phyloP scores from a whole-genome alignment of 805 yeast species.

The Soucietia sequanensis region DNA sequence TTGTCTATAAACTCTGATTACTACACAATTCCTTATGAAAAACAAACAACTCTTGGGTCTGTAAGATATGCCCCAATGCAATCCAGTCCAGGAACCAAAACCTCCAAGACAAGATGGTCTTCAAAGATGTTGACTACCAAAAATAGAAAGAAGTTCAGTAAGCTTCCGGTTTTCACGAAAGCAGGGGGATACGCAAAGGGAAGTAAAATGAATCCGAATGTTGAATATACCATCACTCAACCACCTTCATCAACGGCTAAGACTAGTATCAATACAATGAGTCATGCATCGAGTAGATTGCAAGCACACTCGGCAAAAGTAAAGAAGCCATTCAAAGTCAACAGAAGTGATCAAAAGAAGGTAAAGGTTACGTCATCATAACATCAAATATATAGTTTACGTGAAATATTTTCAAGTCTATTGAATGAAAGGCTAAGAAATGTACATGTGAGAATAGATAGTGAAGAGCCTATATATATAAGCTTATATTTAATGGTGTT shows the following conservation, averaged over 20 bases:
- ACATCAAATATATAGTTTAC: too few species aligned
- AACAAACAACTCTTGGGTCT: slow-evolving; percentile 1
- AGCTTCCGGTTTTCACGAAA: not conserved
- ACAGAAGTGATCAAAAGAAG: too few species aligned
- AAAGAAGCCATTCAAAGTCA: too few species aligned
- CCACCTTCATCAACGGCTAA: not conserved
- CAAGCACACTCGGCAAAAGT: too few species aligned
- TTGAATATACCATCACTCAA: slow-evolving; percentile 1
- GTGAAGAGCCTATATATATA: too few species aligned
- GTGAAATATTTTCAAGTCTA: too few species aligned
- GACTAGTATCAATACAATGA: not conserved
- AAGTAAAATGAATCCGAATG: not conserved
- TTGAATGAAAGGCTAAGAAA: too few species aligned
- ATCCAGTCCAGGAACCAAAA: not conserved
- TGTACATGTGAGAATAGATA: too few species aligned
- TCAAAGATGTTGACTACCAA: slow-evolving; percentile 1
- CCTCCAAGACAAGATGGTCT: slow-evolving; percentile 3
- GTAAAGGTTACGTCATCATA: too few species aligned
- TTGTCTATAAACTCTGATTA: not conserved
- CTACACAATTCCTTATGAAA: slow-evolving; percentile 3
- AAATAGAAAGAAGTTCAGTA: not conserved
- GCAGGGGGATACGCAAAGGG: too few species aligned
- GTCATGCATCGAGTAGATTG: not conserved
- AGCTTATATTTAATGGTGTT: too few species aligned
- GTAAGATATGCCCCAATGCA: slow-evolving; percentile 6